Evolutionary conservation across 1,284 basidiomycete species (phyloP), one percentile per base, ranked within the genome.

Genomic region (Meira miltonrushii): DNA sequence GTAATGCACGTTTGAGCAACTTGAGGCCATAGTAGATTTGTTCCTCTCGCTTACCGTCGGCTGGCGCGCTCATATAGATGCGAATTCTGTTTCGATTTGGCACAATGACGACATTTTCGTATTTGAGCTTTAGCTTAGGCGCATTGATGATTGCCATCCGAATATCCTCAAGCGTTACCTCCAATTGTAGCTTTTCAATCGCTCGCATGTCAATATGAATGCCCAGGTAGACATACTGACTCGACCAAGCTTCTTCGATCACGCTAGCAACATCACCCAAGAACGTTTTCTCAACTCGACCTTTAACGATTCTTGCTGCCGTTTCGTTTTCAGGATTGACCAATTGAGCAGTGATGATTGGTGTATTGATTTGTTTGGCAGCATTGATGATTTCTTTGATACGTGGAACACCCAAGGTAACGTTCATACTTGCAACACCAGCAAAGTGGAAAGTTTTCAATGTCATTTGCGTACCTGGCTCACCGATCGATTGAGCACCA

Each of bases 351-450:
- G 92, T 93, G 78, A 99, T 98, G 78, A 99, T 97, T 1, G 95
- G 95, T 2, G 95, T 98, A 72, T 90, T 94, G 80, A 99, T 98
- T 48, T 84, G 80, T 80, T 97, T 98, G 43, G 94, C 91, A 2
- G 93, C 95, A 71, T 98, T 99, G 83, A 99, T 98, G 72, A 98
- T 98, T 80, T 99, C 95, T 81, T 98, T 98, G 82, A 99, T 98
- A 79, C 95, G 92, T 21, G 95, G 95, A 11, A 98, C 95, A 83
- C 95, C 95, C 43, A 97, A 86, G 0, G 95, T 99, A 69, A 99
- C 92, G 81, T 97, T 98, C 95, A 98, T 99, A 38, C 93, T 95
- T 11, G 95, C 95, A 66, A 99, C 93, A 83, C 95, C 95, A 73
- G 95, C 95, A 81, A 98, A 98, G 83, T 99, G 95, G 87, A 99